Evolutionary conservation across 208 protist species (phyloP).

Genomic region (Lotmaria passim): DNA sequence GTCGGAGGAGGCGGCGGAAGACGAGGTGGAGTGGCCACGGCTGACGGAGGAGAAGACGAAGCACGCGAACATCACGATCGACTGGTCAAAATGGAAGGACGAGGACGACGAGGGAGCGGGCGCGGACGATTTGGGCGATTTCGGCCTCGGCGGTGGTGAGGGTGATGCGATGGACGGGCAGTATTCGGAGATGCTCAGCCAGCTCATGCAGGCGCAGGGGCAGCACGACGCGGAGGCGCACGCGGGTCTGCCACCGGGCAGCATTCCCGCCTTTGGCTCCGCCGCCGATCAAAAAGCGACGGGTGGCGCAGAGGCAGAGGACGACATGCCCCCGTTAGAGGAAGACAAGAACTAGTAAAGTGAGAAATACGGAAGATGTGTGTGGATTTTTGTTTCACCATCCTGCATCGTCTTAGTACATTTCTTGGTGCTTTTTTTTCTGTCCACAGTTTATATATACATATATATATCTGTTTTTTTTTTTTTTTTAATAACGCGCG

Average conservation of each 20-base stretch:
- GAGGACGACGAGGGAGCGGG: constrained; percentile 63
- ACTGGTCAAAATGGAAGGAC: constrained; percentile 88
- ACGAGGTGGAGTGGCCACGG: constrained; percentile 73
- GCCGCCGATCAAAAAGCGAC: constrained; percentile 24
- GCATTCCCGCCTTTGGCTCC: constrained; percentile 37
- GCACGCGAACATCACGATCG: constrained; percentile 75
- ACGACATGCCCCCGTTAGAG: constrained; percentile 66
- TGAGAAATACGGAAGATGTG: background rate
- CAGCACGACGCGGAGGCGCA: constrained; percentile 34
- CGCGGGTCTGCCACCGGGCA: constrained; percentile 22
- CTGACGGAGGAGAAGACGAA: constrained; percentile 73
- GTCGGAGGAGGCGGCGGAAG: constrained; percentile 45
- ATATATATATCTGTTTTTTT: no score
- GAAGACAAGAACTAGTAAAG: constrained; percentile 25
- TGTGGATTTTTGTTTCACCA: background rate
- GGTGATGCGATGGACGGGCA: constrained; percentile 30
- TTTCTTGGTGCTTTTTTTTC: no score
- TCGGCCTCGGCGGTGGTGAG: constrained; percentile 33
- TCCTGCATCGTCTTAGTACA: background rate
- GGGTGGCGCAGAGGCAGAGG: constrained; percentile 25
- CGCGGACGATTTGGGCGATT: constrained; percentile 36
- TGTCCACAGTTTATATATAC: background rate
- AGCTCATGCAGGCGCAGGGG: constrained; percentile 52
- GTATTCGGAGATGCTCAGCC: constrained; percentile 43
- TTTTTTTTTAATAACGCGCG: background rate